Base-by-base conservation (phyloP, 306 rosid genomes). In the Vigna angularis region DNA sequence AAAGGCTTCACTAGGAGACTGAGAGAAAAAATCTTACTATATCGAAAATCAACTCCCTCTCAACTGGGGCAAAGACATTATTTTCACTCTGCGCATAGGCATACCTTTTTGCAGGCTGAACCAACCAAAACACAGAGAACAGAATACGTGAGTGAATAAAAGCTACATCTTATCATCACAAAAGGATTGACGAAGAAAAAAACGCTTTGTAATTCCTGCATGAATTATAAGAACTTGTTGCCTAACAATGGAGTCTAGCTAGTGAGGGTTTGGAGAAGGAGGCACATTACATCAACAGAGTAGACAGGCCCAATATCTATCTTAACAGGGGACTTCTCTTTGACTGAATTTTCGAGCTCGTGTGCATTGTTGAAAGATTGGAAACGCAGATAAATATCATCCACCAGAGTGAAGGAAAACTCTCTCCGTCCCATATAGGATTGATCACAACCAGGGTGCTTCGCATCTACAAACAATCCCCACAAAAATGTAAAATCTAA, bases 271-370 rank as follows among this genome's bases (percentile, higher is more conserved):
- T 52, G 47, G 56, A 40, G 58, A 22, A 24, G 14, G 57, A 16
- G 42, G 73, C 24, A 17, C 5, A 17, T 63, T 90, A 94, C 98
- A 71, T 94, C 95, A 7, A 94, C 91, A 15, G 88, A 88, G 82
- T 94, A 94, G 70, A 94, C 91, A 18, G 97, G 89, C 68, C 98
- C 98, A 22, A 92, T 89, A 79, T 94, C 98, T 61, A 94, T 89
- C 84, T 90, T 94, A 58, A 88, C 72, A 0, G 98, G 98, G 74
- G 87, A 87, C 75, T 92, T 90, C 8, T 90, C 97, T 84, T 81
- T 88, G 83, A 90, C 85, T 3, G 92, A 87, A 47, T 73, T 92
- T 85, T 90, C 97, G 32, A 94, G 91, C 77, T 90, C 92, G 0
- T 82, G 53, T 7, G 77, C 88, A 14, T 51, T 87, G 77, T 85